Base-by-base conservation (phyloP, 257 asterid species). In the Ophiorrhiza pumila region DNA sequence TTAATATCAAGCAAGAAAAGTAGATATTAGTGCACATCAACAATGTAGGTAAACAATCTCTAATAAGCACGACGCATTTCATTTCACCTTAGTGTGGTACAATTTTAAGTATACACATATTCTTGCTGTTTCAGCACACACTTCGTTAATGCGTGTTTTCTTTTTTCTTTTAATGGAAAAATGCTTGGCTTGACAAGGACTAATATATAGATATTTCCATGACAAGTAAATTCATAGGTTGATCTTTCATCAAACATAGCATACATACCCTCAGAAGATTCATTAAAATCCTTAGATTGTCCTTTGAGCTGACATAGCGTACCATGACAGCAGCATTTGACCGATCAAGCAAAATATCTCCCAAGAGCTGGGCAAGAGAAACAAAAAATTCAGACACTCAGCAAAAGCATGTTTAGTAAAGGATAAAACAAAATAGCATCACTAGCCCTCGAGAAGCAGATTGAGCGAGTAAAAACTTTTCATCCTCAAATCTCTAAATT, bases 291-390 rank as follows among this genome's bases (percentile, higher is more conserved):
- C 81, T 88, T 85, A 95, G 64, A 65, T 95, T 90, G 23, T 84
- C 86, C 85, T 71, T 84, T 13, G 94, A 86, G 85, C 89, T 83
- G 76, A 95, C 98, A 73, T 95, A 92, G 46, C 92, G 91, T 58
- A 87, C 71, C 99, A 95, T 95, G 80, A 83, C 88, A 20, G 74
- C 71, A 46, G 96, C 73, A 77, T 95, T 95, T 69, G 97, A 82
- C 43, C 97, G 91, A 66, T 95, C 98, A 37, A 95, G 96, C 78
- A 95, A 82, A 57, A 95, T 85, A 70, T 92, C 96, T 71, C 99
- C 98, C 78, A 95, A 86, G 64, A 95, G 97, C 98, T 95, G 84
- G 37, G 25, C 17, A 13, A 76, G 60, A 64, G 78, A 58, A 53
- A 3, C 22, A 46, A 46, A 52, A 47, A 52, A 1, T 32, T 67